These are phyloP conservation scores for Fusarium coffeatum DNA, from an alignment of 2,329 filamentous ascomycete genomes.

Conservation along the genomic window DNA sequence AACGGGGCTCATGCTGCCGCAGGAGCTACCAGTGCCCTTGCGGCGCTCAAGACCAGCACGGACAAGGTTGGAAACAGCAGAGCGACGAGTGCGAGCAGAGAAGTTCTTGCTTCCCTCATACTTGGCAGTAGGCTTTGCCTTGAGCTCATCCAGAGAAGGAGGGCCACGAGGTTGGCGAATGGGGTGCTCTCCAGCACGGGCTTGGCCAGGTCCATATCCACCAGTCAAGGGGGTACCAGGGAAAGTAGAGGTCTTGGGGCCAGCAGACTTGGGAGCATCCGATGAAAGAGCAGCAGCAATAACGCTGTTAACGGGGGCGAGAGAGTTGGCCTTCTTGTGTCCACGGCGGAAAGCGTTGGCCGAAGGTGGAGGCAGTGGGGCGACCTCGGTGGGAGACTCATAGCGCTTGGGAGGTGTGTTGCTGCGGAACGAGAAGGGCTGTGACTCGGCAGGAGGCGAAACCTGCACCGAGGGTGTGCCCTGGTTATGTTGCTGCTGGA, in stretches of 20 bases:
- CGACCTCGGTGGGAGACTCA: conserved; percentile 74
- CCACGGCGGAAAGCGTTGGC: conserved; percentile 92
- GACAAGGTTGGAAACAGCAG: conserved; percentile 90
- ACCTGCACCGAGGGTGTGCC: conserved; percentile 79
- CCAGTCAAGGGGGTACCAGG: conserved; percentile 84
- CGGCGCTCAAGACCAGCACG: conserved; percentile 90
- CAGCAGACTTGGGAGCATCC: conserved; percentile 66
- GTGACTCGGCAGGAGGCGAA: conserved; percentile 78
- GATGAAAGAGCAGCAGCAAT: conserved; percentile 59
- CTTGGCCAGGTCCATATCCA: conserved; percentile 92
- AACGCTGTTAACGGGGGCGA: conserved; percentile 68
- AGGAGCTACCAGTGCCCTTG: conserved; percentile 76
- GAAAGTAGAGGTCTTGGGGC: conserved; percentile 82
- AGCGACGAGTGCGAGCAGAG: conserved; percentile 88
- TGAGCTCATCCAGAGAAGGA: conserved; percentile 90
- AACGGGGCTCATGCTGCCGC: conserved; percentile 86
- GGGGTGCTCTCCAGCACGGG: conserved; percentile 92
- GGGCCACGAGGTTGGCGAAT: conserved; percentile 92
- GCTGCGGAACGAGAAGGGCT: conserved; percentile 66
- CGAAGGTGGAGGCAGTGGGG: conserved; percentile 85
- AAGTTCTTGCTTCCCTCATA: conserved; percentile 99
- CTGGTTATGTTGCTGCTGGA: conserved; percentile 55
- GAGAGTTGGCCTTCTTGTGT: conserved; percentile 89
- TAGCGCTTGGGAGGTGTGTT: conserved; percentile 74
- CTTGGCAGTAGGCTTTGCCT: conserved; percentile 88